A percentile compares a stretch with the other conserved stretches of the same genome.
phyloP scores from a whole-genome alignment of 2,329 filamentous ascomycete species.

The Botrytis medusae region DNA sequence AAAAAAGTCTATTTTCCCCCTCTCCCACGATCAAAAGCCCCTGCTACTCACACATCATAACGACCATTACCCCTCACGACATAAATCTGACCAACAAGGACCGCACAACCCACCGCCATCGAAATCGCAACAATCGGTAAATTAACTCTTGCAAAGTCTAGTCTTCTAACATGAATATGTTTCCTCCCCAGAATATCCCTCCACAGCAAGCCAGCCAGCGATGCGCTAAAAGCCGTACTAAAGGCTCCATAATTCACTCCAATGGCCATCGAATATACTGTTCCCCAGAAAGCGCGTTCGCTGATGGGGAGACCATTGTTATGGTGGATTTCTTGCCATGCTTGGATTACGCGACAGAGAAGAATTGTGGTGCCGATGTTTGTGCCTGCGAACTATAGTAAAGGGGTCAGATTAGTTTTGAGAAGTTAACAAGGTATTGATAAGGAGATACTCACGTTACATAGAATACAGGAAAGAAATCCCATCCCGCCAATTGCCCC shows the following conservation, averaged over 20 bases:
- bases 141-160: conserved; percentile 69
- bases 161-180: conserved; percentile 61
- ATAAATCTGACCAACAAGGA: conserved; percentile 64
- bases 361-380: conserved; percentile 77
- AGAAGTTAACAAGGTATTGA: not conserved
- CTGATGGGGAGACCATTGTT: conserved; percentile 51
- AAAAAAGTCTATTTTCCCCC: not conserved
- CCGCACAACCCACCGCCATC: conserved; percentile 63
- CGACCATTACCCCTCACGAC: conserved; percentile 46
- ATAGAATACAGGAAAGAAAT: conserved; percentile 68
- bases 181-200: conserved; percentile 68
- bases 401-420: conserved; percentile 25
- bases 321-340: conserved; percentile 62
- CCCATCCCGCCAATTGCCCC: conserved; percentile 72
- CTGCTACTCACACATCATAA: not conserved
- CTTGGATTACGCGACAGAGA: conserved; percentile 67
- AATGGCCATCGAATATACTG: conserved; percentile 72
- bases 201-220: conserved; percentile 70
- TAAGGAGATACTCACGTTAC: conserved; percentile 58
- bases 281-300: conserved; percentile 69
- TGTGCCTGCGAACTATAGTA: conserved; percentile 67
- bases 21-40: not conserved
- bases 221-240: conserved; percentile 69
- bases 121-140: conserved; percentile 68
- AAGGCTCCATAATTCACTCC: conserved; percentile 76